Conservation (phyloP, 2,329 filamentous ascomycete species). For the Immersiporthe knoxdaviesiana region DNA sequence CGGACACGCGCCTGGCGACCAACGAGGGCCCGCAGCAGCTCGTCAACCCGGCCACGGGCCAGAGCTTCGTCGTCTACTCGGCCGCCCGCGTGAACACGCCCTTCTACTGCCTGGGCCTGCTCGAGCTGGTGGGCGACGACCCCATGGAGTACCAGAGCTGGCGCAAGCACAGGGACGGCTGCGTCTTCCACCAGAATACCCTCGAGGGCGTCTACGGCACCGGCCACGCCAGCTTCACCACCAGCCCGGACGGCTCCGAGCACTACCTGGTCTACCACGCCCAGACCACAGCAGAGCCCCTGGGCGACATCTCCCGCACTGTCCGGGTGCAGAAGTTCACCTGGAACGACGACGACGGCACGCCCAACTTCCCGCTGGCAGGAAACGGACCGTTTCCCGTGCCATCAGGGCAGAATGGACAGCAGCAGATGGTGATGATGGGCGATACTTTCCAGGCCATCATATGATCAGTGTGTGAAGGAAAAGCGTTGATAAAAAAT, state of each 20-base stretch:
- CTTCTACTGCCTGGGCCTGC: slow-evolving; percentile 42
- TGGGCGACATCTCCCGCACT: slow-evolving; percentile 39
- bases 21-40: slow-evolving; percentile 44
- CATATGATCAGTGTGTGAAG: background rate
- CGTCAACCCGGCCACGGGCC: slow-evolving; percentile 41
- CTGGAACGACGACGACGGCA: slow-evolving; percentile 41
- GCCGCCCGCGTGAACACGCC: slow-evolving; percentile 44
- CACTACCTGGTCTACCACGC: slow-evolving; percentile 43
- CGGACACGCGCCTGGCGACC: slow-evolving; percentile 39
- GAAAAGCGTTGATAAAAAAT: background rate
- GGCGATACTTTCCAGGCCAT: background rate
- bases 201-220: slow-evolving; percentile 39
- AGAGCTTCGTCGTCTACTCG: slow-evolving; percentile 43
- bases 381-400: slow-evolving; percentile 41
- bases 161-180: slow-evolving; percentile 40
- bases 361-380: slow-evolving; percentile 39
- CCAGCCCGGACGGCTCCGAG: slow-evolving; percentile 40
- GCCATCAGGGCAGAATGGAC: slow-evolving; percentile 37
- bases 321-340: slow-evolving; percentile 40
- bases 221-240: slow-evolving; percentile 42
- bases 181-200: slow-evolving; percentile 43
- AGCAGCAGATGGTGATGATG: slow-evolving; percentile 15
- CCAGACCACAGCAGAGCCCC: slow-evolving; percentile 39
- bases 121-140: slow-evolving; percentile 42
- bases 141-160: slow-evolving; percentile 43